phyloP scores from a whole-genome alignment of 805 yeast genomes.

The Metschnikowia kofuensis region DNA sequence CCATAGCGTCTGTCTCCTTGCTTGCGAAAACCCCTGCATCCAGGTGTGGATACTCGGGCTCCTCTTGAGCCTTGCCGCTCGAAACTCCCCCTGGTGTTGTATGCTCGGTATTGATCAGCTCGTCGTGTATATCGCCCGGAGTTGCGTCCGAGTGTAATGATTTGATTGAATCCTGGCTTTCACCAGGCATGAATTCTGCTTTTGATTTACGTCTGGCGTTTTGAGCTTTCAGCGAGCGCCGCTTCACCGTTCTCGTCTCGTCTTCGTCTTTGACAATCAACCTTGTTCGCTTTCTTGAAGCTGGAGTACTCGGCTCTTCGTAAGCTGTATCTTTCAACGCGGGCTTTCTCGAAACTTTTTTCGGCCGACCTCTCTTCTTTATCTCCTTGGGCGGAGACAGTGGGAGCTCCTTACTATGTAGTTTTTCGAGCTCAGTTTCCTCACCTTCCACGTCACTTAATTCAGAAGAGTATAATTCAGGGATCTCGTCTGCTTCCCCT shows the following conservation, averaged over 20 bases:
- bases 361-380: constrained; percentile 6
- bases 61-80: neutral
- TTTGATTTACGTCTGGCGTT: constrained; percentile 18
- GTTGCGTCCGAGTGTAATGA: neutral
- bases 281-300: constrained; percentile 17
- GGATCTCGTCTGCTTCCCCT: neutral
- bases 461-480: constrained; percentile 17
- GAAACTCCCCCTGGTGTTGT: neutral
- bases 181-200: constrained; percentile 17
- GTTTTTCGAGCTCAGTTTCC: constrained; percentile 10
- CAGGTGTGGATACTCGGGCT: neutral
- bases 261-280: constrained; percentile 19
- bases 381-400: neutral
- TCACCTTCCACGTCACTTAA: constrained; percentile 22
- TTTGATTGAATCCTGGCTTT: neutral
- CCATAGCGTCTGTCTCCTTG: neutral
- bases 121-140: neutral
- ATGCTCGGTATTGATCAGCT: neutral
- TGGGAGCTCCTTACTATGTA: constrained; percentile 18
- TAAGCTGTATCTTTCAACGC: constrained; percentile 6
- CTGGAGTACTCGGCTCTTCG: constrained; percentile 5
- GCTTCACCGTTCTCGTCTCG: constrained; percentile 10
- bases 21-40: neutral
- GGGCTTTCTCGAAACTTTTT: constrained; percentile 8
- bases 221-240: constrained; percentile 8